A percentile compares a stretch with the other conserved stretches of the same genome.
Evolutionary conservation across 2,329 filamentous ascomycete species (phyloP).

Genomic region (Juglanconis oblonga): DNA sequence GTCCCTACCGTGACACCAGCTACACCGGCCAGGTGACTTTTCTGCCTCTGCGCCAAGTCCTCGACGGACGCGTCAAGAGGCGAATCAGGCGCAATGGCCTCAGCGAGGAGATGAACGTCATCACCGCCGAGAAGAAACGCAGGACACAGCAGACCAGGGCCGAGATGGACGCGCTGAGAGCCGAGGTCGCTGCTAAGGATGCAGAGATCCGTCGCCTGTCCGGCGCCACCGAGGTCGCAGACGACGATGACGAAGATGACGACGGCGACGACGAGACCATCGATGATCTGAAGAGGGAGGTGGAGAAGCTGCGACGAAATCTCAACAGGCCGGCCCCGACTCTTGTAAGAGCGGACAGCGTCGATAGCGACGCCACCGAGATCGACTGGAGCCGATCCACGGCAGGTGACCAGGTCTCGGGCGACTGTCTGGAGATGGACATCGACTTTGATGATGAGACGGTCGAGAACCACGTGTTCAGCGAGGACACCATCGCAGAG

Average conservation of each 20-base stretch:
- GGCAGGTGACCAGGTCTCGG: slow-evolving; percentile 44
- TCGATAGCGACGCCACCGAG: slow-evolving; percentile 27
- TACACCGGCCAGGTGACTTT: slow-evolving; percentile 42
- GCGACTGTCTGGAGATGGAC: slow-evolving; percentile 40
- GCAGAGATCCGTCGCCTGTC: slow-evolving; percentile 51
- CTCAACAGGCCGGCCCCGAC: slow-evolving; percentile 14
- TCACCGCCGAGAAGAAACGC: slow-evolving; percentile 44
- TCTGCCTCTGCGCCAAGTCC: slow-evolving; percentile 50
- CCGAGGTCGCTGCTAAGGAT: slow-evolving; percentile 48
- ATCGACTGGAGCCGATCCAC: slow-evolving; percentile 48
- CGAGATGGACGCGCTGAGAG: slow-evolving; percentile 48
- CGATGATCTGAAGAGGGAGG: slow-evolving; percentile 13
- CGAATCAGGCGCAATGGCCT: slow-evolving; percentile 54
- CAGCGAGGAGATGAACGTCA: slow-evolving; percentile 56
- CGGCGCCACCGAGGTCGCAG: slow-evolving; percentile 19
- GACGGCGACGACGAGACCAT: slow-evolving; percentile 4
- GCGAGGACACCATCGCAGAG: slow-evolving; percentile 49
- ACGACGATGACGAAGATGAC: slow-evolving; percentile 1
- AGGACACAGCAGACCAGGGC: slow-evolving; percentile 36
- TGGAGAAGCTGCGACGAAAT: slow-evolving; percentile 5
- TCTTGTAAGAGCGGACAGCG: not conserved
- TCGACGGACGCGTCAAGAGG: slow-evolving; percentile 56
- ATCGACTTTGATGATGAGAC: slow-evolving; percentile 31
- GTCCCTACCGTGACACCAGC: slow-evolving; percentile 20
- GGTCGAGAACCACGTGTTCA: slow-evolving; percentile 36